phyloP scores from a whole-genome alignment of 345 rosid species.

The Hibiscus mutabilis region DNA sequence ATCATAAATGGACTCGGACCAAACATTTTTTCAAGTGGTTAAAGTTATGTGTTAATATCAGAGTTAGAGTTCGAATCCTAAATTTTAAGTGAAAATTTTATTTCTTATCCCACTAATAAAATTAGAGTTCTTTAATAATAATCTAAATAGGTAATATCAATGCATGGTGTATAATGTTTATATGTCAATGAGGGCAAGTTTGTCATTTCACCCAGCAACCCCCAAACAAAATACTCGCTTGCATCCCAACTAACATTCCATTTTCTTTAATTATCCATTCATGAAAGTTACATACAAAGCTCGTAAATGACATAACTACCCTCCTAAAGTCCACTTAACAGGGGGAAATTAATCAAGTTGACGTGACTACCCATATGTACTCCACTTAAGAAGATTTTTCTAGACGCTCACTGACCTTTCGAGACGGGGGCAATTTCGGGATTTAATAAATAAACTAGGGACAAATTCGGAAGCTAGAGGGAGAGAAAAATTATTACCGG shows the following conservation, averaged over 20 bases:
- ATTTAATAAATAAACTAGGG: neutral
- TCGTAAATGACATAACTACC: constrained; percentile 18
- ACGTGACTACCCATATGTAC: neutral
- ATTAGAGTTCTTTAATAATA: no score
- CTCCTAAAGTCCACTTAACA: no score
- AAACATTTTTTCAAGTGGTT: no score
- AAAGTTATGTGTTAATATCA: no score
- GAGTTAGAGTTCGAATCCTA: no score
- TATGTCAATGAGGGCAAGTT: constrained; percentile 15
- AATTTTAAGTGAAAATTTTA: no score
- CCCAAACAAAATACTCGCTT: neutral
- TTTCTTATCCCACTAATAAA: no score
- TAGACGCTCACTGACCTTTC: neutral
- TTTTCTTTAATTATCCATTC: constrained; percentile 7
- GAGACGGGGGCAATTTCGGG: neutral
- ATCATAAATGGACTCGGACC: neutral
- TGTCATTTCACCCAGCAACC: constrained; percentile 7
- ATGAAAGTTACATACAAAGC: neutral
- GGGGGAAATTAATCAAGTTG: neutral
- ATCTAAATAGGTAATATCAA: neutral
- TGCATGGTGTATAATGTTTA: constrained; percentile 2
- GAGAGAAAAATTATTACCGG: constrained; percentile 35
- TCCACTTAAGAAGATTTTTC: neutral
- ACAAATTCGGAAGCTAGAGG: neutral
- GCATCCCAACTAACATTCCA: constrained; percentile 6